Evolutionary conservation across 2,329 filamentous ascomycete genomes (phyloP), one percentile per base, ranked within the genome.

Genomic region (Penicillium sp.): DNA sequence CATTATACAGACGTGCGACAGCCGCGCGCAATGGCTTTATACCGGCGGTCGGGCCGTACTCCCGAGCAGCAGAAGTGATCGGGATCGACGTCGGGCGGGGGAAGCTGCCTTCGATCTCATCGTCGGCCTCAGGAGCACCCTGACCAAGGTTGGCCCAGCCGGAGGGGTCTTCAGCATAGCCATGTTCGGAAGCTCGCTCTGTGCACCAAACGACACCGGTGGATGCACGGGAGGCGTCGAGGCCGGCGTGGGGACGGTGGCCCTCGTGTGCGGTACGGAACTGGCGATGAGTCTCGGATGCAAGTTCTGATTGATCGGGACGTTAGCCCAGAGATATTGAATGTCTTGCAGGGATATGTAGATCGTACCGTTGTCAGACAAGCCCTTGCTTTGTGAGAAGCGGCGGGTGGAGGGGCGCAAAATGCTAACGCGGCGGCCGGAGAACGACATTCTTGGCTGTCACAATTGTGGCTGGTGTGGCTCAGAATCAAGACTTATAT

Each of bases 131-230:
- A 41, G 92, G 92, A 15, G 92, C 92, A 63, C 92, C 92, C 76
- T 96, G 93, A 29, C 93, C 93, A 48, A 97, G 79, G 71, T 97
- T 97, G 53, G 93, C 91, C 93, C 93, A 96, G 58, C 80, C 75
- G 2, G 88, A 81, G 10, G 90, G 92, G 61, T 92, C 81, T 4
- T 96, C 92, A 46, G 85, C 77, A 77, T 88, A 96, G 64, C 93
- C 93, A 75, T 93, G 89, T 74, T 96, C 91, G 70, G 85, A 84
- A 49, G 92, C 92, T 63, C 90, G 87, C 52, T 78, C 75, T 33
- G 74, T 77, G 51, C 71, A 74, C 93, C 93, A 96, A 59, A 96
- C 89, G 4, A 96, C 93, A 74, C 93, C 93, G 13, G 93, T 97
- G 15, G 89, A 95, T 42, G 90, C 88, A 72, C 91, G 85, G 56